Evolutionary conservation across 78 protist species (phyloP).

Genomic region (Dictyostelium discoideum): DNA sequence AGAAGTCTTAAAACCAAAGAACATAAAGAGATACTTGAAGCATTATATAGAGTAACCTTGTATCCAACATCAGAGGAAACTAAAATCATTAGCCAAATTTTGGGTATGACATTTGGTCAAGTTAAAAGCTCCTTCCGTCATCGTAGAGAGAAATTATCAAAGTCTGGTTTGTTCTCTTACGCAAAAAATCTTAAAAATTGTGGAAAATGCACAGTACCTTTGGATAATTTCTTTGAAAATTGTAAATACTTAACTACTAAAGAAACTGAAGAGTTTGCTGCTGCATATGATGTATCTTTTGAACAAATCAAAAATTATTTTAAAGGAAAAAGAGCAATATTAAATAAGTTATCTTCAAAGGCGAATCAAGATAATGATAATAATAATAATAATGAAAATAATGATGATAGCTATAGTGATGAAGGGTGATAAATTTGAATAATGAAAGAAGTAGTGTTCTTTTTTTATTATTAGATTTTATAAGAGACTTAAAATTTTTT

Average conservation of each 20-base stretch:
- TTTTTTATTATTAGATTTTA: too few species aligned
- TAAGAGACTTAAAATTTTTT: not conserved
- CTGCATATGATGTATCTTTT: not conserved
- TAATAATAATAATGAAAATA: not conserved
- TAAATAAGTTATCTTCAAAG: not conserved
- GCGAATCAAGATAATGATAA: not conserved
- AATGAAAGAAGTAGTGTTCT: not conserved
- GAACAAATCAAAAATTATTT: not conserved
- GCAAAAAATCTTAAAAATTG: not conserved
- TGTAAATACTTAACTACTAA: not conserved
- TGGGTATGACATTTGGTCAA: not conserved
- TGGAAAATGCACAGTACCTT: not conserved
- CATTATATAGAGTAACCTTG: not conserved
- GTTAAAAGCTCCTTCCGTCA: not conserved
- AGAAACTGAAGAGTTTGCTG: not conserved
- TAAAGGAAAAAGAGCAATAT: not conserved
- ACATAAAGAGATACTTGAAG: not conserved
- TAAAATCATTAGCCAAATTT: not conserved
- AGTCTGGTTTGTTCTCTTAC: not conserved
- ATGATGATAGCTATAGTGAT: not conserved
- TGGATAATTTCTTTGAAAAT: not conserved
- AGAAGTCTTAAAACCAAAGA: not conserved
- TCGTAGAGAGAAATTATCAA: not conserved
- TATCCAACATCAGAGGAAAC: slow-evolving; percentile 1
- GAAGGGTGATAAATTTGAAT: not conserved